Conservation (phyloP, 352 stramenopile species). For the Pythium apleroticum region DNA sequence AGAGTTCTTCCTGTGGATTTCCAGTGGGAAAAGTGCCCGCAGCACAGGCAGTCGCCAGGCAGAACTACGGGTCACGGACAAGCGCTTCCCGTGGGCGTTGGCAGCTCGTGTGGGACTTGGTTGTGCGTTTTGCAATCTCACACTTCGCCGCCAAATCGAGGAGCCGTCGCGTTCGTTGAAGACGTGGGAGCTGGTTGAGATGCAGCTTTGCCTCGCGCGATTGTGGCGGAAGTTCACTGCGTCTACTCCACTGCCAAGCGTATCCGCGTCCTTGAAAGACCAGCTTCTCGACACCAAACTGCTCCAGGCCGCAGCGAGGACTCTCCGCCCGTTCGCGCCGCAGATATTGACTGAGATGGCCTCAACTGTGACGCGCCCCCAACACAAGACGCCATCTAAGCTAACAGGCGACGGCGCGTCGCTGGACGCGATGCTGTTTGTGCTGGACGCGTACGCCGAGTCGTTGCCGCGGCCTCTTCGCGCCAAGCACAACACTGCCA, state of each 20-base stretch:
- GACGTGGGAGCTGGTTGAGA: constrained; percentile 24
- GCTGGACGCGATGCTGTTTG: constrained; percentile 15
- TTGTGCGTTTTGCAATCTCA: constrained; percentile 22
- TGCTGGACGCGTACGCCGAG: constrained; percentile 16
- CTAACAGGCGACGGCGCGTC: constrained; percentile 5
- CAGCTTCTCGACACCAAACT: constrained; percentile 14
- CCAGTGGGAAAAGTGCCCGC: constrained; percentile 6
- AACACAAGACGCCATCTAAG: not conserved
- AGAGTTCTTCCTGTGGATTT: constrained; percentile 23
- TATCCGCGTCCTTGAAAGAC: not conserved
- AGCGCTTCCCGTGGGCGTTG: constrained; percentile 18
- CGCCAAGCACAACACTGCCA: not conserved
- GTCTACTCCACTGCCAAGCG: constrained; percentile 2
- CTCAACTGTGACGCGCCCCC: not conserved
- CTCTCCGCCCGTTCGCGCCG: not conserved
- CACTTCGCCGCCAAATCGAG: constrained; percentile 7
- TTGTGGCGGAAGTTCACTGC: constrained; percentile 26
- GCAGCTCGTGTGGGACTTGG: constrained; percentile 19
- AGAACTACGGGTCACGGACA: constrained; percentile 14
- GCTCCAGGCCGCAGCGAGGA: not conserved
- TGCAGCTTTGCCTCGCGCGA: constrained; percentile 17
- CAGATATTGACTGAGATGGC: constrained; percentile 6
- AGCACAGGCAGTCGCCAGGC: not conserved
- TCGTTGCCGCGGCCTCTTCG: not conserved
- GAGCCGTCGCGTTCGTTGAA: not conserved